Base-by-base conservation (phyloP, 179 eudicot species). In the Beta lomatogona region DNA sequence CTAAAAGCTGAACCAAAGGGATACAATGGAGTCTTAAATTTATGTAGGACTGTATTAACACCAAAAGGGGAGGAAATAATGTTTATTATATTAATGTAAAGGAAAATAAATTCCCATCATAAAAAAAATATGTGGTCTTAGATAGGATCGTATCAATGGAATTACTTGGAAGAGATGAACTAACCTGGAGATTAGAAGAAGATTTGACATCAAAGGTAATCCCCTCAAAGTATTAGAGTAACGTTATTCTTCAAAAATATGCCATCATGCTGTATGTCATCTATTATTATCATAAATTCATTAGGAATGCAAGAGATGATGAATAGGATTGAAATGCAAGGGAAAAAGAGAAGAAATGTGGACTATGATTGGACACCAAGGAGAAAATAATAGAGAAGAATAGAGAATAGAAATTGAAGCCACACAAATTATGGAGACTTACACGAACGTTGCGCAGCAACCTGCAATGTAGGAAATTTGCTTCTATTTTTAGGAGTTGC, bases 371-470 rank as follows among this genome's bases (percentile, higher is more conserved):
- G 18, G 52, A 70, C 18, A 15, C 14, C n/a, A 44, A 16, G 52
- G 4, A 50, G 36, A 50, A 72, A 71, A 72, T 18, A 70, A 3
- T 18, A 45, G 28, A 45, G 18, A 13, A 68, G 50, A 41, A 46
- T 18, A 71, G 58, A 71, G 31, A 25, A 66, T 31, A 72, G 45
- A 52, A 72, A 50, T 53, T 10, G 55, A 57, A 71, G 55, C 75
- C 75, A 71, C 75, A 71, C 75, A 72, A 45, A 72, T n/a, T 72
- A 72, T 9, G 60, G 59, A 72, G 58, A 53, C 9, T 52, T 5
- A 21, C 28, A 48, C 54, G 7, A 71, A 13, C 1, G 1, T 48
- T 71, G 31, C 58, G 55, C 18, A 21, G 57, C 75, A 21, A 36
- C 75, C 76, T 72, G 14, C 45, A 72, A 52, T 72, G 41, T 53